A percentile compares a stretch with the other conserved stretches of the same genome.
Evolutionary conservation across 371 early-diverging fungal genomes (phyloP).

Genomic region (Nosema muscidifuracis): DNA sequence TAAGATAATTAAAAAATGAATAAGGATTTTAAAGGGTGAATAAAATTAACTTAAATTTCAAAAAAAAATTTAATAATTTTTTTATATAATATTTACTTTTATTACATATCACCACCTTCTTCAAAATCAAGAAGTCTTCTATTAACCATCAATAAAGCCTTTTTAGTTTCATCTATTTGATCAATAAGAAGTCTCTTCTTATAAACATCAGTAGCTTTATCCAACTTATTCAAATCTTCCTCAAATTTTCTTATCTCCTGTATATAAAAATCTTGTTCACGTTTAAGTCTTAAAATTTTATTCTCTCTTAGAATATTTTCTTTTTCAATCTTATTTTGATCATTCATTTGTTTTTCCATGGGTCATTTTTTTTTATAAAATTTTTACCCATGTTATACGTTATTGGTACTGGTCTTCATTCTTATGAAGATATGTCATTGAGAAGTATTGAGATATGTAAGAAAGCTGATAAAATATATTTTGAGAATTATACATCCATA

Average conservation of each 20-base stretch:
- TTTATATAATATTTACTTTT: not conserved
- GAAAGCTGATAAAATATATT: constrained; percentile 76
- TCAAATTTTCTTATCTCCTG: not conserved
- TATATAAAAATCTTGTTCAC: not conserved
- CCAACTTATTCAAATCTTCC: not conserved
- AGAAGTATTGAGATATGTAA: constrained; percentile 73
- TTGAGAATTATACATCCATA: constrained; percentile 96
- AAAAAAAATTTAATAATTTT: not conserved
- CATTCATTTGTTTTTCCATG: not conserved
- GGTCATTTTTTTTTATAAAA: not conserved
- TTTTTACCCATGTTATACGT: constrained; percentile 71
- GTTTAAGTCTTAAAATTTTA: not conserved
- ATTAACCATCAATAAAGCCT: not conserved
- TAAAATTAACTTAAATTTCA: too few species aligned
- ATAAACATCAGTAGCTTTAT: not conserved
- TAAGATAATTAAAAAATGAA: too few species aligned
- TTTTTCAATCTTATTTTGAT: too few species aligned
- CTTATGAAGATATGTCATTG: constrained; percentile 68
- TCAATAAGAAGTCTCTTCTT: not conserved
- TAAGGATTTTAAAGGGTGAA: too few species aligned
- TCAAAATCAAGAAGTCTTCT: constrained; percentile 3
- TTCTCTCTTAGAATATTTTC: not conserved
- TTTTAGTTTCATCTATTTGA: not conserved
- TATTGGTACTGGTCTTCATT: constrained; percentile 88
- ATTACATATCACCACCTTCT: not conserved